Conservation (phyloP, 352 stramenopile genomes). For the Globisporangium paddicum region DNA sequence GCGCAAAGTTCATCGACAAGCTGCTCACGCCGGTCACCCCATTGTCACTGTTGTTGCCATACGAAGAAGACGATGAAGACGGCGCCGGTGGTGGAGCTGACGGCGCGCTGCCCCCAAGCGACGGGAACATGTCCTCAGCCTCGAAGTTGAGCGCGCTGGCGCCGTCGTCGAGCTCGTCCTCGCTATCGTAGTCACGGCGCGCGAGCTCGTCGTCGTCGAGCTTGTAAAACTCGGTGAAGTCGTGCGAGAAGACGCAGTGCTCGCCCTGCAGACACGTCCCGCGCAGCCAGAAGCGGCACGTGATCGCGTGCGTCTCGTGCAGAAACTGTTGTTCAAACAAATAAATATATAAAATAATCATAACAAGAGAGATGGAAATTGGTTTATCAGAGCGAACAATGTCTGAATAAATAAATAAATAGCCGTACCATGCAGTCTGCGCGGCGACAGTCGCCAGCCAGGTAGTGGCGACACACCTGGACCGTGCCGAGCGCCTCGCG, state of each 20-base stretch:
- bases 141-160: conserved; percentile 46
- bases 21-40: conserved; percentile 16
- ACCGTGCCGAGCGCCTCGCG: conserved; percentile 56
- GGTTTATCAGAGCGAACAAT: too few relatives aligned
- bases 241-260: conserved; percentile 79
- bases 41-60: conserved; percentile 1
- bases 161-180: conserved; percentile 61
- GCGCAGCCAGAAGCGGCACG: conserved; percentile 82
- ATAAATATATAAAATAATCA: too few relatives aligned
- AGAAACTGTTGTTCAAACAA: conserved; percentile 80
- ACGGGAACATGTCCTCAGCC: conserved; percentile 78
- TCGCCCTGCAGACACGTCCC: conserved; percentile 73
- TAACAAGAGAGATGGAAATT: background rate
- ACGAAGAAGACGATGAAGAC: conserved; percentile 12
- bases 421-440: conserved; percentile 75
- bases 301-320: conserved; percentile 79
- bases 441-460: conserved; percentile 75
- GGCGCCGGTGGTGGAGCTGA: background rate
- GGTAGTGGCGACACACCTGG: conserved; percentile 81
- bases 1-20: conserved; percentile 75
- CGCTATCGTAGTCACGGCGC: conserved; percentile 67
- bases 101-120: conserved; percentile 37
- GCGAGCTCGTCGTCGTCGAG: conserved; percentile 38
- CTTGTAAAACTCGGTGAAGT: conserved; percentile 71
- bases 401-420: too few relatives aligned